Percentiles rank a stretch among this genome's conserved stretches.
phyloP scores from a whole-genome alignment of 768 basidiomycete genomes.

The Boletellus ananiceps region DNA sequence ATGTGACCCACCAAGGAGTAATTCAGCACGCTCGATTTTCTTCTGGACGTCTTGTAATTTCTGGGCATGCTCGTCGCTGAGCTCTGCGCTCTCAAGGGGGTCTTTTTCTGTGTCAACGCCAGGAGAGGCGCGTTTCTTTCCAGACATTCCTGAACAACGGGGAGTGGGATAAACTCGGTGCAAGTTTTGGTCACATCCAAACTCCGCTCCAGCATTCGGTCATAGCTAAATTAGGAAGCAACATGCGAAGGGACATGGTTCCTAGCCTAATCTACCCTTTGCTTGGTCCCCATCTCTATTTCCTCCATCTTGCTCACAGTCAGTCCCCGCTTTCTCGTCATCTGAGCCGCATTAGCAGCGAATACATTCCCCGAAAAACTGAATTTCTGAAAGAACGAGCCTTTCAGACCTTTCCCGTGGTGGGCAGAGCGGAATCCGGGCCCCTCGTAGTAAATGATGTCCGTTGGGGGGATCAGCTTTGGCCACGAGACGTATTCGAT shows the following conservation, averaged over 20 bases:
- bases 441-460: slow-evolving; percentile 83
- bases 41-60: slow-evolving; percentile 64
- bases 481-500: slow-evolving; percentile 97
- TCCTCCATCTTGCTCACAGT: slow-evolving; percentile 50
- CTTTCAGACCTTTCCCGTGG: slow-evolving; percentile 69
- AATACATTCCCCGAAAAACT: slow-evolving; percentile 36
- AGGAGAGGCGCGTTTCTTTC: slow-evolving; percentile 75
- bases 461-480: slow-evolving; percentile 69
- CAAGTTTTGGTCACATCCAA: slow-evolving; percentile 25
- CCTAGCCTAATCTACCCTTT: slow-evolving; percentile 58
- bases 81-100: slow-evolving; percentile 60
- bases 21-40: slow-evolving; percentile 65
- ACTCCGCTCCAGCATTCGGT: slow-evolving; percentile 26
- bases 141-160: slow-evolving; percentile 28
- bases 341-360: slow-evolving; percentile 34
- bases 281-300: slow-evolving; percentile 79
- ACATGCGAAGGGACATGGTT: not conserved
- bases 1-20: slow-evolving; percentile 58
- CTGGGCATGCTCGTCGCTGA: slow-evolving; percentile 67
- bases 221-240: slow-evolving; percentile 9
- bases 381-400: slow-evolving; percentile 31
- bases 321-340: slow-evolving; percentile 34
- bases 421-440: slow-evolving; percentile 78
- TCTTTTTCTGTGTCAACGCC: slow-evolving; percentile 72
- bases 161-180: not conserved